Conservation (phyloP, 805 yeast genomes). For the Lachancea meyersii region DNA sequence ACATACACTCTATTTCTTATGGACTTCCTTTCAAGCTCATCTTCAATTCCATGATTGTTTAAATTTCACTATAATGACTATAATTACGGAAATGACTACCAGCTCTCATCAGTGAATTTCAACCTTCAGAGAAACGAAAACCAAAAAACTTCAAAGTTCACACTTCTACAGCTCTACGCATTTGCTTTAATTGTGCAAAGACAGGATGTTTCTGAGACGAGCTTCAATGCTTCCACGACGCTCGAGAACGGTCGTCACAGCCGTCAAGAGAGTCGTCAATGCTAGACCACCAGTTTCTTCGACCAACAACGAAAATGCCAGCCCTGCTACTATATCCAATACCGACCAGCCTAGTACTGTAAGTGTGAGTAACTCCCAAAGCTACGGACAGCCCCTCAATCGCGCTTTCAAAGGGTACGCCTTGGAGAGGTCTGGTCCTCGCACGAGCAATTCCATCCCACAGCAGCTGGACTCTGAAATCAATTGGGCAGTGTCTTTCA, state of each 20-base stretch:
- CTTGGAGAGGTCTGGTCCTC: not conserved
- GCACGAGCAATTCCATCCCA: not conserved
- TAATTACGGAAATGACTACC: too few relatives aligned
- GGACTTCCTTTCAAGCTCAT: too few relatives aligned
- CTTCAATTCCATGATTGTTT: too few relatives aligned
- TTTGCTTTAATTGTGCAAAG: too few relatives aligned
- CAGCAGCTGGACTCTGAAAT: constrained; percentile 12
- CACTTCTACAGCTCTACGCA: too few relatives aligned
- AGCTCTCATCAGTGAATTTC: too few relatives aligned
- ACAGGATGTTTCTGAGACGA: not conserved
- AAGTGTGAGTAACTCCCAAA: not conserved
- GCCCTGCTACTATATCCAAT: not conserved
- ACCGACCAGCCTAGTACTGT: not conserved
- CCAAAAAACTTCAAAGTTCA: too few relatives aligned
- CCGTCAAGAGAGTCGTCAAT: constrained; percentile 3
- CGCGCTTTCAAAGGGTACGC: constrained; percentile 1
- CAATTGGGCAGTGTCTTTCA: constrained; percentile 85
- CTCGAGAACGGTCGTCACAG: constrained; percentile 5
- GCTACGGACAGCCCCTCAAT: not conserved
- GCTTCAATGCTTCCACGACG: not conserved
- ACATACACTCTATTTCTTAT: too few relatives aligned
- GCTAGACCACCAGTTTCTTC: constrained; percentile 2
- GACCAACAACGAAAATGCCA: not conserved
- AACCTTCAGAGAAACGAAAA: too few relatives aligned
- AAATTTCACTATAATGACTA: too few relatives aligned